phyloP scores from a whole-genome alignment of 345 rosid species.

The Turritis glabra region DNA sequence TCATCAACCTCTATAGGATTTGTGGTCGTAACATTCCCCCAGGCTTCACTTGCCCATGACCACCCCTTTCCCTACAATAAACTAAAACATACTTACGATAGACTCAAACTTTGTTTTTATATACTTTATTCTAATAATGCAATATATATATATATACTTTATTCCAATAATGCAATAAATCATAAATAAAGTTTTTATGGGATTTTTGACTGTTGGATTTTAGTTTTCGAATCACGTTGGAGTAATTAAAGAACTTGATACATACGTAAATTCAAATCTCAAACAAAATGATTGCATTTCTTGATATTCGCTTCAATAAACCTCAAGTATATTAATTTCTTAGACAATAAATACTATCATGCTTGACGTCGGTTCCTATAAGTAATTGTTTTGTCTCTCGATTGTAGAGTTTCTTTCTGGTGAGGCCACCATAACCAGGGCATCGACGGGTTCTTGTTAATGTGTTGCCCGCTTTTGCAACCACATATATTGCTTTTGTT shows the following conservation, averaged over 20 bases:
- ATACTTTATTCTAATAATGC: not conserved
- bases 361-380: not conserved
- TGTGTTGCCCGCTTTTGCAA: no score
- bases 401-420: not conserved
- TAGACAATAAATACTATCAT: not conserved
- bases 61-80: not conserved
- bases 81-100: not conserved
- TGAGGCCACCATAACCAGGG: not conserved
- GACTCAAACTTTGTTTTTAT: not conserved
- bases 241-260: not conserved
- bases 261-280: not conserved
- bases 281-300: not conserved
- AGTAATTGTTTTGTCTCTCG: not conserved
- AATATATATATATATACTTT: not conserved
- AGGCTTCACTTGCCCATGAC: conserved; percentile 25
- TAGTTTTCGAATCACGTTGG: not conserved
- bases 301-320: not conserved
- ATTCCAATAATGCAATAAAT: conserved; percentile 1
- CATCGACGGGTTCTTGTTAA: no score
- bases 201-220: not conserved
- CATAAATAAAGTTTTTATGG: not conserved
- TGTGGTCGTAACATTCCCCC: conserved; percentile 22
- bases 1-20: not conserved
- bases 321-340: not conserved
- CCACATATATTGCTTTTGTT: no score